phyloP scores from a whole-genome alignment of 768 basidiomycete species.

The Hemileccinum impolitum region DNA sequence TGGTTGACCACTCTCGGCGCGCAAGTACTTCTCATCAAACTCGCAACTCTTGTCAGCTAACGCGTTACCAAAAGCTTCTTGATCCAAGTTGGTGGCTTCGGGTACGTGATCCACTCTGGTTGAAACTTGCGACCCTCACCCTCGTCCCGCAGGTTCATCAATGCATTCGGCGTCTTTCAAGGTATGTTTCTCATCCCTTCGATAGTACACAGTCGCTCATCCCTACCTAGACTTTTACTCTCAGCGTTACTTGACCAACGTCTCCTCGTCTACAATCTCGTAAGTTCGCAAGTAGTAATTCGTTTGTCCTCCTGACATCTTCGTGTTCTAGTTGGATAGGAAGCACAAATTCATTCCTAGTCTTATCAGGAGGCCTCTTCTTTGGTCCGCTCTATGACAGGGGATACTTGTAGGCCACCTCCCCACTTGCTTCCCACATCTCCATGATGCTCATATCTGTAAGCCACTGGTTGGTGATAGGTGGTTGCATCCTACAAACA shows the following conservation, averaged over 20 bases:
- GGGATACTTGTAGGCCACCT: constrained; percentile 44
- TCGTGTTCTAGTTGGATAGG: constrained; percentile 41
- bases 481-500: constrained; percentile 42
- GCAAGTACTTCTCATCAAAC: constrained; percentile 7
- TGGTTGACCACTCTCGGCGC: constrained; percentile 25
- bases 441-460: neutral
- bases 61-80: constrained; percentile 24
- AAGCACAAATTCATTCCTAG: constrained; percentile 44
- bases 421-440: neutral
- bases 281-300: constrained; percentile 15
- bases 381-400: constrained; percentile 49
- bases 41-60: neutral
- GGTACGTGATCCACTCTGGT: constrained; percentile 17
- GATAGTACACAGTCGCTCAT: neutral
- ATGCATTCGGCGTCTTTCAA: constrained; percentile 42
- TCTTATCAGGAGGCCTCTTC: constrained; percentile 42
- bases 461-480: constrained; percentile 44
- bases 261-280: constrained; percentile 37
- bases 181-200: constrained; percentile 13
- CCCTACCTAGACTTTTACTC: constrained; percentile 36
- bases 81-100: constrained; percentile 38
- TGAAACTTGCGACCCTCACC: neutral
- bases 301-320: neutral
- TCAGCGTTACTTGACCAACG: constrained; percentile 33
- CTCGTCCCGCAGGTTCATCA: constrained; percentile 26